These are phyloP conservation scores for Penicillium silybi DNA, from an alignment of 495 filamentous ascomycete genomes.

Conservation along the genomic window DNA sequence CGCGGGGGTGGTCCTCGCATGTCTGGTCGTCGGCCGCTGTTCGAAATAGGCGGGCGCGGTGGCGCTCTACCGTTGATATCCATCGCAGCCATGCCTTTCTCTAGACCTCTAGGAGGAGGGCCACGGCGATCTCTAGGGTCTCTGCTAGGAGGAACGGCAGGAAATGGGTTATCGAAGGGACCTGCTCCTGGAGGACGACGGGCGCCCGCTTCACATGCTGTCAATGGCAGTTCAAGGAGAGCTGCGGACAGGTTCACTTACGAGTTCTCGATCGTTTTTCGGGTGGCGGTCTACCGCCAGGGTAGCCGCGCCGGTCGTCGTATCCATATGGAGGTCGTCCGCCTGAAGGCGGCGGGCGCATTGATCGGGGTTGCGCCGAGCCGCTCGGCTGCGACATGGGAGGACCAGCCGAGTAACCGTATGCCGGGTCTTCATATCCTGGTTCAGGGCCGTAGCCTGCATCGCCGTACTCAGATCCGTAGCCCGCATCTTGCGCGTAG, in stretches of 20 bases:
- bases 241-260: slow-evolving; percentile 19
- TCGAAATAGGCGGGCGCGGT: slow-evolving; percentile 38
- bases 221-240: slow-evolving; percentile 5
- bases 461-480: slow-evolving; percentile 43
- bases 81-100: slow-evolving; percentile 56
- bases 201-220: slow-evolving; percentile 16
- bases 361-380: slow-evolving; percentile 32
- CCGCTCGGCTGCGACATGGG: slow-evolving; percentile 47
- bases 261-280: slow-evolving; percentile 30
- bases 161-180: slow-evolving; percentile 64
- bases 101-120: slow-evolving; percentile 31
- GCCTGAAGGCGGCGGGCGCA: slow-evolving; percentile 30
- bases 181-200: slow-evolving; percentile 40
- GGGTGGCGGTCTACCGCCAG: slow-evolving; percentile 22
- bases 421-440: slow-evolving; percentile 48
- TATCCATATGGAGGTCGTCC: slow-evolving; percentile 27
- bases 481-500: slow-evolving; percentile 48
- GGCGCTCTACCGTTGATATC: slow-evolving; percentile 46
- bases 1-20: slow-evolving; percentile 28
- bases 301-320: slow-evolving; percentile 25
- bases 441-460: slow-evolving; percentile 23
- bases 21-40: slow-evolving; percentile 30
- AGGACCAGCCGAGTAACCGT: slow-evolving; percentile 28
- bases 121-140: slow-evolving; percentile 21
- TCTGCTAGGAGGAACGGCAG: slow-evolving; percentile 49